Evolutionary conservation across 345 rosid species (phyloP), one percentile per base, ranked within the genome.

Genomic region (Stellera chamaejasme): DNA sequence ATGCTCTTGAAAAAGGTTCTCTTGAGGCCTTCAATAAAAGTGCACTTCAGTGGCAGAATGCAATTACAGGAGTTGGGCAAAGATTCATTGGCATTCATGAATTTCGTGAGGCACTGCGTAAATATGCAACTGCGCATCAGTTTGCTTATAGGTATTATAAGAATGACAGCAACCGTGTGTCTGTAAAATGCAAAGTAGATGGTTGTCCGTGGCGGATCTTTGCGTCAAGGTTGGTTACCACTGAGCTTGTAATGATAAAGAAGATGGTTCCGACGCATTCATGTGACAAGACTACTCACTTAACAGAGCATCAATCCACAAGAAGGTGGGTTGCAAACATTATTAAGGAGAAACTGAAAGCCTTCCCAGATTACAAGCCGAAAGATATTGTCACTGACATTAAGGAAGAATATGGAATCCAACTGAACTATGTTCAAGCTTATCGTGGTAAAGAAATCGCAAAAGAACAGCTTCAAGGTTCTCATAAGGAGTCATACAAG

Each of bases 391-490:
- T 88, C 55, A 78, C 68, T 41, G 95, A 92, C 62, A 82, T 92
- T 57, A 85, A 88, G 66, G 80, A 82, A 56, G 95, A 88, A 71
- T 92, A 75, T 55, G 98, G 98, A 48, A 84, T 92, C 56, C 87
- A 92, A 60, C 69, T 92, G 27, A 88, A 88, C 61, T 92, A 92
- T 65, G 86, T 82, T 69, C 98, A 92, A 74, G 96, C 96, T 10
- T 92, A 96, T 95, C 88, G 96, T 10, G 98, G 96, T 11, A 92
- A 92, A 71, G 96, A 92, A 67, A 88, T 92, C 4, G 98, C 98
- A 0, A 92, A 80, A 69, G 96, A 88, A 70, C 98, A 88, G 69
- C 96, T 92, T 63, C 96, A 88, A 46, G 98, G 98, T 56, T 92
- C 96, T 3, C 86, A 76, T 72, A 92, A 86, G 56, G 93, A 88